A percentile compares a stretch with the other conserved stretches of the same genome.
Conservation (phyloP, 768 basidiomycete species). For the Mrakia hoshinonis region DNA sequence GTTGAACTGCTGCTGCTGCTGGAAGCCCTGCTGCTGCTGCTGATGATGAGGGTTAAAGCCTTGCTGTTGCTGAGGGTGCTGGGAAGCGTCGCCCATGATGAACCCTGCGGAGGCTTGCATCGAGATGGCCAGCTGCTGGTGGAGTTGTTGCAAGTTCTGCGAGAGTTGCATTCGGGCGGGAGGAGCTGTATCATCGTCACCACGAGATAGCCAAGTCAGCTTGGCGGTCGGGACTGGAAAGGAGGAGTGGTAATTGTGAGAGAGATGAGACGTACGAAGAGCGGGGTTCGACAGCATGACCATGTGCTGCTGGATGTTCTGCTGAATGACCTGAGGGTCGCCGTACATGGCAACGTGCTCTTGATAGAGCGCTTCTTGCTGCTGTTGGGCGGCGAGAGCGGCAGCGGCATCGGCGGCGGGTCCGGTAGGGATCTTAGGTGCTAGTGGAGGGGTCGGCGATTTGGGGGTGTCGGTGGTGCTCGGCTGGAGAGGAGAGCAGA, state of each 20-base stretch:
- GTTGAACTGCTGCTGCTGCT: not conserved
- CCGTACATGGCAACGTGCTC: conserved; percentile 1
- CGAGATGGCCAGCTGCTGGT: conserved; percentile 10
- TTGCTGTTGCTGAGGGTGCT: not conserved
- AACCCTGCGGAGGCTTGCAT: not conserved
- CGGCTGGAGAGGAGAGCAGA: not conserved
- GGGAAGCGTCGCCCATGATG: not conserved
- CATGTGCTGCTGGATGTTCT: conserved; percentile 4
- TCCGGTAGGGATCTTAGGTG: conserved; percentile 7
- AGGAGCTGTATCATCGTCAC: conserved; percentile 9
- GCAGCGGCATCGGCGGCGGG: conserved; percentile 10
- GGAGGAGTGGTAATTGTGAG: not conserved
- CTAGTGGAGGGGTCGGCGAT: not conserved
- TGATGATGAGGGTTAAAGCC: not conserved
- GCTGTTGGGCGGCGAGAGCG: conserved; percentile 6
- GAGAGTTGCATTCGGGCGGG: conserved; percentile 12
- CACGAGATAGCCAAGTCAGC: no score
- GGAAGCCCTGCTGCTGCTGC: not conserved
- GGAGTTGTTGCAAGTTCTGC: conserved; percentile 5
- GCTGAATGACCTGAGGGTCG: not conserved
- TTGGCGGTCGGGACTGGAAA: not conserved
- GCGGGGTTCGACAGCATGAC: not conserved
- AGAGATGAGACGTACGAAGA: not conserved
- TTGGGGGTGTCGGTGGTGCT: not conserved
- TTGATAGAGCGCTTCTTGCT: conserved; percentile 6